Conservation (phyloP, 805 yeast genomes). For the Candida parachauliodes region DNA sequence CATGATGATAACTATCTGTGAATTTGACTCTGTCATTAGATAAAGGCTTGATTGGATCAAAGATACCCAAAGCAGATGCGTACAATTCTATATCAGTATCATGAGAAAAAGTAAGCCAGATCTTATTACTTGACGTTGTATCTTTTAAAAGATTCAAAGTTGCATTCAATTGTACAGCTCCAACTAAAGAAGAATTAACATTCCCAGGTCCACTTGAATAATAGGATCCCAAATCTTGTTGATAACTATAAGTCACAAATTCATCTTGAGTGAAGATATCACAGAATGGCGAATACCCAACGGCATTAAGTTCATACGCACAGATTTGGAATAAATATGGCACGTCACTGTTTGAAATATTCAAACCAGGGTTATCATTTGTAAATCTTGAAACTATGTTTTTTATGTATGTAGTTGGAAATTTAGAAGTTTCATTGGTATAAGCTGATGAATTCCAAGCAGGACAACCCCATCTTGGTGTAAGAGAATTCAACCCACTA, state of each 20-base stretch:
- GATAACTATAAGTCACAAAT: constrained; percentile 59
- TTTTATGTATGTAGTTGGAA: constrained; percentile 39
- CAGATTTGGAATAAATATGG: constrained; percentile 57
- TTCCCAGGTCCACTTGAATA: constrained; percentile 65
- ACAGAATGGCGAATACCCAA: constrained; percentile 67
- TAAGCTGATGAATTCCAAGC: constrained; percentile 23
- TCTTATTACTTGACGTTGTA: constrained; percentile 40
- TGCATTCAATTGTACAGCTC: constrained; percentile 48
- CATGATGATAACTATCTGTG: constrained; percentile 44
- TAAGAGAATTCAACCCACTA: constrained; percentile 58
- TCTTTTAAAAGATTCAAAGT: constrained; percentile 47
- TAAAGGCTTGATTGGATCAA: constrained; percentile 40
- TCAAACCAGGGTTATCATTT: constrained; percentile 48
- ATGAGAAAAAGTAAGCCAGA: constrained; percentile 72
- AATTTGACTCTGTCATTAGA: constrained; percentile 47
- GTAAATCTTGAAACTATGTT: constrained; percentile 57
- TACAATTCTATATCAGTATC: constrained; percentile 65
- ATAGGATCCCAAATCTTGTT: constrained; percentile 54
- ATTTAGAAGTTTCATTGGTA: constrained; percentile 5
- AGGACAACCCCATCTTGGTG: constrained; percentile 48
- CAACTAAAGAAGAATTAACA: constrained; percentile 53
- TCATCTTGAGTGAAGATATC: constrained; percentile 65
- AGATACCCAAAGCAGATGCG: constrained; percentile 62
- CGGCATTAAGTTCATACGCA: constrained; percentile 70
- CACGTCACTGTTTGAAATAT: constrained; percentile 52